These are phyloP conservation scores for Oryza meyeriana DNA, from an alignment of 176 grass and related monocot species.

Conservation along the genomic window DNA sequence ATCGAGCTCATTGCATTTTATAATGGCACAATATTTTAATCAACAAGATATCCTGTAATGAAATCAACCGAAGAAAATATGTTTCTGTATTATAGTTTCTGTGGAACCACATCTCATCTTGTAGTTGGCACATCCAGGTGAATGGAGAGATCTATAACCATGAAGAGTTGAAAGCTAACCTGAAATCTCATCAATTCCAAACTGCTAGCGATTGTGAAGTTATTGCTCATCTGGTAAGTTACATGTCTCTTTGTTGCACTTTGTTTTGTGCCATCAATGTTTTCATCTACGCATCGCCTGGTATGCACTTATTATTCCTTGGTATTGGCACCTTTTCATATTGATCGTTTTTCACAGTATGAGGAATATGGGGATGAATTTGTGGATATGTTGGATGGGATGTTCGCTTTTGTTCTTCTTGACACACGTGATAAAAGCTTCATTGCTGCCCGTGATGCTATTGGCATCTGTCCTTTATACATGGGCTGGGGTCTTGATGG, in stretches of 20 bases:
- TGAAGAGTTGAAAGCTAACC: constrained; percentile 71
- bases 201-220: constrained; percentile 97
- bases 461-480: constrained; percentile 94
- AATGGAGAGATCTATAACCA: constrained; percentile 99
- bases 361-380: constrained; percentile 97
- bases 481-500: constrained; percentile 99
- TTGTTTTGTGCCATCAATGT: background rate
- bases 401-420: constrained; percentile 98
- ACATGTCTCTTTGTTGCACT: constrained; percentile 5
- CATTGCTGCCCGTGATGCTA: constrained; percentile 94
- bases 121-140: constrained; percentile 53
- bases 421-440: constrained; percentile 93
- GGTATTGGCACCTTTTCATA: constrained; percentile 6
- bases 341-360: constrained; percentile 55
- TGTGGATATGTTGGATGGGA: constrained; percentile 93
- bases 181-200: constrained; percentile 82
- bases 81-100: constrained; percentile 7
- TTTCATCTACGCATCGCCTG: background rate
- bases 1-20: background rate
- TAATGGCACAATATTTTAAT: background rate
- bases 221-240: constrained; percentile 92
- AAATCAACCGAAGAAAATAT: constrained; percentile 3
- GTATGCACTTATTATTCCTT: background rate
- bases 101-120: background rate
- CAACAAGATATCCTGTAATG: background rate